These are phyloP conservation scores for Furcasterigmium sp. DNA, from an alignment of 2,329 filamentous ascomycete species.

Conservation along the genomic window DNA sequence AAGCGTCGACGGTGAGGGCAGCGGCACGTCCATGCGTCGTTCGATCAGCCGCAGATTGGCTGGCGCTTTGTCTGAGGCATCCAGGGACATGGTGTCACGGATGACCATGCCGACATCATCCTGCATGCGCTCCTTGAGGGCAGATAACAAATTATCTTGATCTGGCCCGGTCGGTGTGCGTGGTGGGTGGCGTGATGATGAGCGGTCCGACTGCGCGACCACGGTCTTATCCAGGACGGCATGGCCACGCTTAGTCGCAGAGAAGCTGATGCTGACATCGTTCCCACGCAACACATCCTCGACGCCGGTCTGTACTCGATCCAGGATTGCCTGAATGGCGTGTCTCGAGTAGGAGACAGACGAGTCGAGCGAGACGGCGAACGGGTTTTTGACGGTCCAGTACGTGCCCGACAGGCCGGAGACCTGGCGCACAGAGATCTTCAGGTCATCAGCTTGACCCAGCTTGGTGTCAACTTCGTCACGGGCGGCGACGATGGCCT, in stretches of 20 bases:
- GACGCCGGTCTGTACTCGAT: slow-evolving; percentile 46
- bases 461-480: slow-evolving; percentile 36
- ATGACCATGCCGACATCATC: slow-evolving; percentile 43
- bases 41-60: slow-evolving; percentile 11
- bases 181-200: neutral
- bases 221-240: slow-evolving; percentile 45
- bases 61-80: slow-evolving; percentile 17
- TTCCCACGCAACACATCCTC: slow-evolving; percentile 41
- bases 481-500: slow-evolving; percentile 27
- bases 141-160: slow-evolving; percentile 29
- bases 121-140: slow-evolving; percentile 39
- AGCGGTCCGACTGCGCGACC: slow-evolving; percentile 14
- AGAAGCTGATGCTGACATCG: slow-evolving; percentile 40
- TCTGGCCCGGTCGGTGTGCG: slow-evolving; percentile 22
- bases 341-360: slow-evolving; percentile 35
- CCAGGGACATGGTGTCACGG: slow-evolving; percentile 44
- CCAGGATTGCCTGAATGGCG: slow-evolving; percentile 42
- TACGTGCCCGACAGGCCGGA: slow-evolving; percentile 37
- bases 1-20: neutral
- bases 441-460: slow-evolving; percentile 39
- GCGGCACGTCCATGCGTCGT: neutral
- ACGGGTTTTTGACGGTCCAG: slow-evolving; percentile 41
- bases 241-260: slow-evolving; percentile 47
- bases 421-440: slow-evolving; percentile 41
- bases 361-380: slow-evolving; percentile 37